Evolutionary conservation across 495 filamentous ascomycete genomes (phyloP).

Genomic region (Hyaloscypha hepaticicola): DNA sequence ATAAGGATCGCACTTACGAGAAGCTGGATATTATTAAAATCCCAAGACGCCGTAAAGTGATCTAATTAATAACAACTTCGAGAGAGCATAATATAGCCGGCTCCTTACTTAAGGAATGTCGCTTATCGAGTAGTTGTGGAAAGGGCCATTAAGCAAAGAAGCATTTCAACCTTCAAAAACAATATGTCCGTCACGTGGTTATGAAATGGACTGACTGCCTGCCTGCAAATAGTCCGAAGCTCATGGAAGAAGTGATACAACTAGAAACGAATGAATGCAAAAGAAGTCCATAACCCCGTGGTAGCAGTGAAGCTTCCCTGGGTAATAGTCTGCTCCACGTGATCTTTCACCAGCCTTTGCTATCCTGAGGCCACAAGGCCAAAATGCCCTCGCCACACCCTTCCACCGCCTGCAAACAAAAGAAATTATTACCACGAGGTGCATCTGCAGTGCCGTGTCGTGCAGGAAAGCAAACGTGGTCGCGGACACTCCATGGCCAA

Average conservation of each 20-base stretch:
- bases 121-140: slow-evolving; percentile 4
- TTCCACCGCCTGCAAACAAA: neutral
- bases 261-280: neutral
- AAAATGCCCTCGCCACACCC: neutral
- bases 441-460: neutral
- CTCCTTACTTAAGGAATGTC: neutral
- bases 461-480: neutral
- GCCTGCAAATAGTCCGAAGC: slow-evolving; percentile 2
- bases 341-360: too few species aligned
- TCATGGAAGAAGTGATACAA: neutral
- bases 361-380: neutral
- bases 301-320: too few species aligned
- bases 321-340: too few species aligned
- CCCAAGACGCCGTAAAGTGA: neutral
- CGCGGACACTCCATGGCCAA: neutral
- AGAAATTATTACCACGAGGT: neutral
- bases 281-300: too few species aligned
- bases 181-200: slow-evolving; percentile 4
- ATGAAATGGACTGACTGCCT: slow-evolving; percentile 1
- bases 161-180: slow-evolving; percentile 8
- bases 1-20: neutral
- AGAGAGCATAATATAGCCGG: neutral
- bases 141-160: neutral
- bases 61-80: neutral
- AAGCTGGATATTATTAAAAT: neutral